Percentiles rank a stretch among this genome's conserved stretches.
phyloP scores from a whole-genome alignment of 257 asterid genomes.

The Schizonepeta tenuifolia region DNA sequence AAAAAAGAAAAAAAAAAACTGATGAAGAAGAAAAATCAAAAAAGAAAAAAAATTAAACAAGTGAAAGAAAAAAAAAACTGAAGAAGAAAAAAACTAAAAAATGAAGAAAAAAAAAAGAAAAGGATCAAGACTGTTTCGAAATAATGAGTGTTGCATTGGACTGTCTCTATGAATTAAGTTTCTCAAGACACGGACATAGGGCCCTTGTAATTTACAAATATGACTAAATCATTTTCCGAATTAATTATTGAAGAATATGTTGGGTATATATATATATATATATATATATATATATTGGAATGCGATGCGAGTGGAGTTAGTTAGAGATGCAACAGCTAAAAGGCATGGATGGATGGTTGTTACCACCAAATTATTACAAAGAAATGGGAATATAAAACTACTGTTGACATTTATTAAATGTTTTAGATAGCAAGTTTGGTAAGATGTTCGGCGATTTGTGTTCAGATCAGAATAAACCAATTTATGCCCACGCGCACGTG shows the following conservation, averaged over 20 bases:
- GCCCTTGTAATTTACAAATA: too few relatives aligned
- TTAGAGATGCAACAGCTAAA: slow-evolving; percentile 25
- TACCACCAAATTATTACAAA: slow-evolving; percentile 20
- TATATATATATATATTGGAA: neutral
- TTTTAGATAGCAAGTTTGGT: slow-evolving; percentile 30
- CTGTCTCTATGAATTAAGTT: too few relatives aligned
- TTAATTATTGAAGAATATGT: neutral
- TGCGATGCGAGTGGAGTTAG: slow-evolving; percentile 10
- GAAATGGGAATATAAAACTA: neutral
- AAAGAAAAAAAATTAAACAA: too few relatives aligned
- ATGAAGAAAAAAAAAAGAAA: too few relatives aligned
- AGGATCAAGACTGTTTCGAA: too few relatives aligned
- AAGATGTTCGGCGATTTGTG: slow-evolving; percentile 32
- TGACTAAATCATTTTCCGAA: neutral
- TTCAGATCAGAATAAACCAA: neutral
- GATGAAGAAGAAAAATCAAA: too few relatives aligned
- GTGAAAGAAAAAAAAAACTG: too few relatives aligned
- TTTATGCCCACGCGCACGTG: slow-evolving; percentile 29
- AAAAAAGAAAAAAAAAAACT: too few relatives aligned
- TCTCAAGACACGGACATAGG: too few relatives aligned
- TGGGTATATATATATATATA: too few relatives aligned
- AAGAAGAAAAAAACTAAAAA: too few relatives aligned
- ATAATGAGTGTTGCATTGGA: too few relatives aligned
- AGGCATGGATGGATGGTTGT: slow-evolving; percentile 26
- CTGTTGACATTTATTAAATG: neutral